Evolutionary conservation across 768 basidiomycete genomes (phyloP), one percentile per base, ranked within the genome.

Genomic region (Albatrellus ellisii): DNA sequence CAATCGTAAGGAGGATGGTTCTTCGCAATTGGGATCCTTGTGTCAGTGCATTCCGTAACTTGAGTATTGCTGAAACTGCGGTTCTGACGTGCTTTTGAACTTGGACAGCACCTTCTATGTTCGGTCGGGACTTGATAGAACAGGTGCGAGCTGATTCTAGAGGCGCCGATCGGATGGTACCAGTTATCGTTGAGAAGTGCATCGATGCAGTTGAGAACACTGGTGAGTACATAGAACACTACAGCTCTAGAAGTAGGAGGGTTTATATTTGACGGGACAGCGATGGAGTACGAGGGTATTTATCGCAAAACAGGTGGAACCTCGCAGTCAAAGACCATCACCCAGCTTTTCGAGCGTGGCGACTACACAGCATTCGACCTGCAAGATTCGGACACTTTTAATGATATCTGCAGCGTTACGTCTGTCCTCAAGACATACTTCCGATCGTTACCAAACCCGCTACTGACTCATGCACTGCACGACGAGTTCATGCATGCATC

Each of bases 291-390:
- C 54, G 95, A 99, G 59, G 95, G 95, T 9, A 89, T 99, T 49
- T 99, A 99, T 60, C 88, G 95, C 48, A 99, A 99, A 65, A 89
- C 82, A 0, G 95, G 95, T 24, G 95, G 95, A 2, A 79, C 85
- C 22, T 73, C 84, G 2, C 92, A 92, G 54, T 84, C 88, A 26
- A 94, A 94, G 64, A 71, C 71, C 40, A 97, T 99, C 62, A 91
- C 88, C 0, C 86, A 92, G 48, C 68, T 94, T 20, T 99, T 99
- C 53, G 95, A 98, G 55, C 75, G 84, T 36, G 91, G 89, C 41
- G 82, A 94, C 58, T 94, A 95, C 58, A 57, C 68, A 12, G 67
- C 87, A 0, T 98, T 99, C 57, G 90, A 98, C 55, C 72, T 98
- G 26, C 67, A 69, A 35, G 90, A 99, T 58, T 62, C 69, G 4